Conservation (phyloP, 1,284 basidiomycete species). For the Ceratobasidium sp. region DNA sequence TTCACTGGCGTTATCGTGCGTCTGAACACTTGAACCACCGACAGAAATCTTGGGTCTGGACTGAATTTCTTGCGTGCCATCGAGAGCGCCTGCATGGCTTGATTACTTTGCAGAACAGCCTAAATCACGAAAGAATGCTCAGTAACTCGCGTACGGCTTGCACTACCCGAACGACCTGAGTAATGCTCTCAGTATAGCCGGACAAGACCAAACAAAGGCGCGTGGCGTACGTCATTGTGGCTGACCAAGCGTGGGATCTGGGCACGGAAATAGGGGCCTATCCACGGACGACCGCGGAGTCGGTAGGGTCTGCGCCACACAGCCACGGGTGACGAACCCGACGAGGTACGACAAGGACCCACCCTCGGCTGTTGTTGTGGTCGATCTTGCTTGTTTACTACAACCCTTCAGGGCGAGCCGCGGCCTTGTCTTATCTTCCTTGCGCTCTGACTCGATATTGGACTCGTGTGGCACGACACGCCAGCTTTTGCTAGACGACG, state of each 20-base stretch:
- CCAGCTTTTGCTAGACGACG: not conserved
- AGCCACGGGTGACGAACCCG: constrained; percentile 12
- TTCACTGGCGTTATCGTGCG: too few relatives aligned
- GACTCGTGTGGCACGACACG: too few relatives aligned
- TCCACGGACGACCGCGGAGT: constrained; percentile 10
- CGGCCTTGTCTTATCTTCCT: not conserved
- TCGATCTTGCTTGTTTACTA: not conserved
- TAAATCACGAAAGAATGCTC: too few relatives aligned
- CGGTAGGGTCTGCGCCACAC: constrained; percentile 7
- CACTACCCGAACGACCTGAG: too few relatives aligned
- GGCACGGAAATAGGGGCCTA: not conserved
- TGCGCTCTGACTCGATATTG: too few relatives aligned
- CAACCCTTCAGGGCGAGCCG: not conserved
- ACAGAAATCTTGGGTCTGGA: too few relatives aligned
- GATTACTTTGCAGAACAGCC: too few relatives aligned
- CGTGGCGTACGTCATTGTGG: constrained; percentile 7
- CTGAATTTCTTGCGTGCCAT: too few relatives aligned
- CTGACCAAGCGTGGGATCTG: constrained; percentile 30
- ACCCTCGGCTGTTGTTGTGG: not conserved
- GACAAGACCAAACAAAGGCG: not conserved
- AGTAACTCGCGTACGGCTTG: too few relatives aligned
- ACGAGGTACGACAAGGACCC: constrained; percentile 17
- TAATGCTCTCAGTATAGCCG: too few relatives aligned
- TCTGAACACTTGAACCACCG: too few relatives aligned
- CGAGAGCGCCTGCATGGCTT: too few relatives aligned